phyloP scores from a whole-genome alignment of 495 filamentous ascomycete genomes.

The Peziza echinospora region DNA sequence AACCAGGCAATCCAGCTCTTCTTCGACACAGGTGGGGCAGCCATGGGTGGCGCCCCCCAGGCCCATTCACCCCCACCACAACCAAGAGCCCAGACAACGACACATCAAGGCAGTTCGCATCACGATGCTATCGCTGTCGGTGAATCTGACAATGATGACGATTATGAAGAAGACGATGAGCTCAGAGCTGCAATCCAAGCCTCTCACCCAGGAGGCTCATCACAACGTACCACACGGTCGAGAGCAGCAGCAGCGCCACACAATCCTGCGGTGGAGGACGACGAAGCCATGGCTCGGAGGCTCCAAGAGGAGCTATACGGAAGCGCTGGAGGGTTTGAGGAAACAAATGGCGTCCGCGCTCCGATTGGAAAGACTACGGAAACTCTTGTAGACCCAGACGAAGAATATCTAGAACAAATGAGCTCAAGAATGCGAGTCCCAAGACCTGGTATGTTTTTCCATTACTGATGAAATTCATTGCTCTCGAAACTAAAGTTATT shows the following conservation, averaged over 20 bases:
- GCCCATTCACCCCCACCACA: constrained; percentile 6
- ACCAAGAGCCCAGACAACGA: background rate
- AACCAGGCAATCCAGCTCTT: constrained; percentile 74
- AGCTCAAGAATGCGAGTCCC: background rate
- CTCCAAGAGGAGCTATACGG: constrained; percentile 87
- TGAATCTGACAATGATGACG: constrained; percentile 6
- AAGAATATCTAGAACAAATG: constrained; percentile 25
- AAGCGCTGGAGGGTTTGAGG: constrained; percentile 18
- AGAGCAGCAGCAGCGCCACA: constrained; percentile 4
- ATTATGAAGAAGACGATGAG: constrained; percentile 19
- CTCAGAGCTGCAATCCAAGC: constrained; percentile 16
- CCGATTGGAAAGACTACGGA: constrained; percentile 83
- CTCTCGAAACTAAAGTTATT: background rate
- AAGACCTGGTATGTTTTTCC: background rate
- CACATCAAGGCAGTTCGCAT: background rate
- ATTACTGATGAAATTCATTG: background rate
- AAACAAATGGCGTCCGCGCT: constrained; percentile 53
- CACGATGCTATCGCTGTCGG: background rate
- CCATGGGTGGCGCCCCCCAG: constrained; percentile 26
- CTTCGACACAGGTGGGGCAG: constrained; percentile 55
- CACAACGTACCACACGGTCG: background rate
- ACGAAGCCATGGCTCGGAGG: constrained; percentile 78
- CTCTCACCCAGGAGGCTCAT: constrained; percentile 13
- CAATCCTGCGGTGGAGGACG: constrained; percentile 40
- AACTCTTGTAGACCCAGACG: constrained; percentile 60